Conservation (phyloP, 139 green algal genomes). For the Micractinium sp. region DNA sequence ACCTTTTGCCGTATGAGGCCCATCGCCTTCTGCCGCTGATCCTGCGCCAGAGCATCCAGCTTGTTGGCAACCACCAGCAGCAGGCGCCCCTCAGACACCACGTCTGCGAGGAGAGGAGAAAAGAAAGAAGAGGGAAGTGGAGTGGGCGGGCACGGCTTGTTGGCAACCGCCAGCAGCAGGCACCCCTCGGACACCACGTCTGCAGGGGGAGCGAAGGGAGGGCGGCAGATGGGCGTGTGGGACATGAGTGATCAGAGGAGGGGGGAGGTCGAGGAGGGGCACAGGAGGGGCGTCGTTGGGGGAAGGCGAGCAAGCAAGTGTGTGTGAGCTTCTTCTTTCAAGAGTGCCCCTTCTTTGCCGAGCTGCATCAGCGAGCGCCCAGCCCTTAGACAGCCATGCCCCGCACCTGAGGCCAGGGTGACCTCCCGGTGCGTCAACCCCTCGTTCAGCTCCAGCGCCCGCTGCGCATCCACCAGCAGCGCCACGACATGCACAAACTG, state of each 20-base stretch:
- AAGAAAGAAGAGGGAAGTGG: too few relatives aligned
- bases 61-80: slow-evolving; percentile 87
- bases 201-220: neutral
- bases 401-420: slow-evolving; percentile 50
- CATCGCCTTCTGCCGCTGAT: slow-evolving; percentile 24
- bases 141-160: neutral
- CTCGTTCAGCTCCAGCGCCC: slow-evolving; percentile 31
- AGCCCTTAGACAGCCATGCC: too few relatives aligned
- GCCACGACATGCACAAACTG: slow-evolving; percentile 83
- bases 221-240: too few relatives aligned
- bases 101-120: neutral
- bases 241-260: neutral
- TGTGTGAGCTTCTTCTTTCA: too few relatives aligned
- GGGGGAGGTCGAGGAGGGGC: too few relatives aligned
- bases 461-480: slow-evolving; percentile 82
- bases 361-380: neutral
- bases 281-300: too few relatives aligned
- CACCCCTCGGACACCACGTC: slow-evolving; percentile 68
- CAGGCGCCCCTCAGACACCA: slow-evolving; percentile 70
- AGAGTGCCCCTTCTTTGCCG: neutral
- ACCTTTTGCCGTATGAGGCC: slow-evolving; percentile 32
- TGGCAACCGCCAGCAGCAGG: slow-evolving; percentile 63
- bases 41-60: slow-evolving; percentile 64
- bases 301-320: too few relatives aligned
- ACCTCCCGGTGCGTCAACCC: slow-evolving; percentile 71